phyloP scores from a whole-genome alignment of 2,329 filamentous ascomycete genomes.

The Colletotrichum truncatum region DNA sequence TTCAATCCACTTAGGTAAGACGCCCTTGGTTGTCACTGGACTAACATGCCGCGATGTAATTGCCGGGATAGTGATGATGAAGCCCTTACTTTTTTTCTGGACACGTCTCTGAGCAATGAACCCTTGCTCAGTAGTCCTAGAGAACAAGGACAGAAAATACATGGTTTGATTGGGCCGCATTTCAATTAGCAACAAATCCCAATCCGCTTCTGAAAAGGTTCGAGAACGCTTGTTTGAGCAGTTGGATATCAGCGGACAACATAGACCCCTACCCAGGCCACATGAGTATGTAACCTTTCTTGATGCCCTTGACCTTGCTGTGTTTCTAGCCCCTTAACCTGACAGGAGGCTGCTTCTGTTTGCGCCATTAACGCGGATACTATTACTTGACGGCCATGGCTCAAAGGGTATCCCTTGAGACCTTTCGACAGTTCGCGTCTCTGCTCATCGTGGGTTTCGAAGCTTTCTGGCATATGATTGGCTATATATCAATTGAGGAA shows the following conservation, averaged over 20 bases:
- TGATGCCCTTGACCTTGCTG: constrained; percentile 23
- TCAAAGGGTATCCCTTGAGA: constrained; percentile 8
- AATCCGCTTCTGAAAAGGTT: constrained; percentile 11
- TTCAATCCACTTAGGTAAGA: neutral
- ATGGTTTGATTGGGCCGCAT: constrained; percentile 14
- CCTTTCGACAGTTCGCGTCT: neutral
- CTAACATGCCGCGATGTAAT: neutral
- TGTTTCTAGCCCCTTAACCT: neutral
- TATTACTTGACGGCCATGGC: neutral
- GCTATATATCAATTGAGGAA: constrained; percentile 6
- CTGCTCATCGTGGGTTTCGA: constrained; percentile 7
- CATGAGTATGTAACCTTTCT: constrained; percentile 11
- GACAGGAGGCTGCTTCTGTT: neutral
- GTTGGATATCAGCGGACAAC: constrained; percentile 5
- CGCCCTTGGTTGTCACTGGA: constrained; percentile 5
- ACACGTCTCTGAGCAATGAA: neutral
- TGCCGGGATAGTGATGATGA: neutral
- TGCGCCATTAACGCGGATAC: constrained; percentile 15
- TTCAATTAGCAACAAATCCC: constrained; percentile 4
- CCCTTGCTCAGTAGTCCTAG: constrained; percentile 16
- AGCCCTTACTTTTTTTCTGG: neutral
- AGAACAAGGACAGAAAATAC: neutral
- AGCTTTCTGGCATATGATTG: constrained; percentile 2
- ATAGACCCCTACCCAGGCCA: constrained; percentile 14
- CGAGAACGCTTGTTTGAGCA: constrained; percentile 20